Evolutionary conservation across 192 early-diverging fungal species (phyloP), one percentile per base, ranked within the genome.

Genomic region (Glomus cerebriforme): DNA sequence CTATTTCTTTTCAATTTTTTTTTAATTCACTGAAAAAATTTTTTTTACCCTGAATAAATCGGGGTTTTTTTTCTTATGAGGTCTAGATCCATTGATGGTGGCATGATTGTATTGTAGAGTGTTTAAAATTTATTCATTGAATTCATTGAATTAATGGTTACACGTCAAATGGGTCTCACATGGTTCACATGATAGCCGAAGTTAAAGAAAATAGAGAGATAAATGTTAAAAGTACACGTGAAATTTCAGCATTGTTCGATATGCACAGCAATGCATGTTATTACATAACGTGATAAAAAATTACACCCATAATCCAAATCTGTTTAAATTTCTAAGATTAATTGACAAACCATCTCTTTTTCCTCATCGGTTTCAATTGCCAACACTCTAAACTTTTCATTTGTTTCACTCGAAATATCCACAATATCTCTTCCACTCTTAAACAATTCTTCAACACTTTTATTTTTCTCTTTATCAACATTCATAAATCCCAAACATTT

Each of bases 281-380:
- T 15, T 54, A 9, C 39, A 43, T 39, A 47, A 15, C 10, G 8
- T 47, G 13, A 47, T 2, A 47, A 47, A 47, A 47, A 47, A 19
- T 54, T 17, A 54, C 47, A 5, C 5, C 0, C 12, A 45, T 12
- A 12, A 45, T 12, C 45, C 45, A 15, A 17, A 54, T 45, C 9
- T 17, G 19, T 22, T 22, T 17, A 54, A 54, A 54, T 54, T 54
- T 54, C 10, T 9, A 26, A 10, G 31, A 65, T 65, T 32, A 65
- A 65, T 26, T 65, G 63, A 31, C 19, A 0, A 31, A 72, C 77
- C 24, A 79, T 79, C 59, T 85, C 84, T 19, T 79, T 77, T 64
- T 85, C 83, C 39, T 85, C 83, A 29, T 85, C 80, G 9, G 83
- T 85, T 15, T 77, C 59, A n/a, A 85, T 67, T 15, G 82, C 80